Base-by-base conservation (phyloP, 768 basidiomycete species). In the Gymnopilus junonius region DNA sequence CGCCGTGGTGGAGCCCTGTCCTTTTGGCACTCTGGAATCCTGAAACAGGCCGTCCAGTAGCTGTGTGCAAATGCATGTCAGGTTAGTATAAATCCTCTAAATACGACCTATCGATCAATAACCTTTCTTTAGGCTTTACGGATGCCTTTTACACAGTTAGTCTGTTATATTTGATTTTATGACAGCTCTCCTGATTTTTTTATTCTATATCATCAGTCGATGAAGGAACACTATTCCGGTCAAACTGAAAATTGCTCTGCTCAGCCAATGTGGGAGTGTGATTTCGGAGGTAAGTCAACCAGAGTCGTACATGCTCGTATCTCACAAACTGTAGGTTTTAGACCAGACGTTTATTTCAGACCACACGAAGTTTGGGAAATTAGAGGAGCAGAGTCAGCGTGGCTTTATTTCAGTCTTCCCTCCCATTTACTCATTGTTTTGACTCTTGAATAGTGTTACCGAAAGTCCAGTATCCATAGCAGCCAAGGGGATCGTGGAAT, bases 1-100 rank as follows among this genome's bases (percentile, higher is more conserved):
- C 88, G 15, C 83, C 86, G 50, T 97, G 95, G 95, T 97, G 93
- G 92, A 92, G 90, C 66, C 95, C 95, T 1, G 86, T 97, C 67
- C 79, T 97, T 5, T 81, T 96, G 46, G 94, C 88, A 14, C 76
- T 90, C 40, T 89, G 90, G 83, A 88, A 95, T 70, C 76, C 85
- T 21, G 79, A 82, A 61, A 79, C 77, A 8, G 90, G 86, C 29
- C 83, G 77, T 59, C 76, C 88, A 58, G 87, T 93, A 45, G 94
- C 91, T 2, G 83, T 95, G 17, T 94, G 93, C 74, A 96, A 97
- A 75, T 94, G 92, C 81, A 92, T 94, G 88, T 93, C 91, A 64
- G 91, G 91, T 88, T 66, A 63, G 83, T 72, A 54, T 34, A 2
- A 12, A 39, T 35, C 23, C 8, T 60, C 42, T 1, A 27, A n/a